These are phyloP conservation scores for Penicillium sclerotiorum DNA, from an alignment of 2,329 filamentous ascomycete species.

Conservation along the genomic window DNA sequence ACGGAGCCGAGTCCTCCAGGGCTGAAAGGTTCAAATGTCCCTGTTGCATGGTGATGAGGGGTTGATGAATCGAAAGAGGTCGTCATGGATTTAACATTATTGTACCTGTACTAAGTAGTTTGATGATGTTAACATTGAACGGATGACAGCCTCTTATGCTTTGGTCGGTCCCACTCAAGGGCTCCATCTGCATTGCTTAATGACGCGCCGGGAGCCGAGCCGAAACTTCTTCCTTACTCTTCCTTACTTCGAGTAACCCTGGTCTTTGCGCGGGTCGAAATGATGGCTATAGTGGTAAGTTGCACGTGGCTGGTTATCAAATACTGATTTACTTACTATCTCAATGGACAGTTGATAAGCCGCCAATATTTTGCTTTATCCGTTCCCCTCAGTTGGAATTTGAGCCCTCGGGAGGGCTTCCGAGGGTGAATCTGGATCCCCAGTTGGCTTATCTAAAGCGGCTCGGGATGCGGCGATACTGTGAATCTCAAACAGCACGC, in stretches of 20 bases:
- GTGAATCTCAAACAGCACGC: neutral
- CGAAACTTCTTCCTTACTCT: neutral
- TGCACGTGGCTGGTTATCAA: neutral
- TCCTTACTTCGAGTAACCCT: neutral
- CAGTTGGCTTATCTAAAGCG: neutral
- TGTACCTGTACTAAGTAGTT: neutral
- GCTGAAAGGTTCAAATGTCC: too few species aligned
- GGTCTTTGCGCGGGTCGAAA: too few species aligned
- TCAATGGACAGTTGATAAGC: neutral
- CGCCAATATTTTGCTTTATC: neutral
- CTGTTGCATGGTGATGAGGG: neutral
- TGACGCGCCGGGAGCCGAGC: neutral
- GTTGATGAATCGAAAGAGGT: neutral
- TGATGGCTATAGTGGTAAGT: too few species aligned
- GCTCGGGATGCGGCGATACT: neutral
- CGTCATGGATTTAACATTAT: neutral
- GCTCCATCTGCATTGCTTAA: neutral
- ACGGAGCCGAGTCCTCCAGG: neutral
- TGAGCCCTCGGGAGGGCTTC: neutral
- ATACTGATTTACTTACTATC: neutral
- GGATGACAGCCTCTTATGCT: neutral
- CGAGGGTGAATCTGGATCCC: neutral
- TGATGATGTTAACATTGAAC: neutral
- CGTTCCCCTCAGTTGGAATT: neutral
- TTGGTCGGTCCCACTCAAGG: neutral